phyloP scores from a whole-genome alignment of 148 eudicot species.

The Rhododendron ferrugineum region DNA sequence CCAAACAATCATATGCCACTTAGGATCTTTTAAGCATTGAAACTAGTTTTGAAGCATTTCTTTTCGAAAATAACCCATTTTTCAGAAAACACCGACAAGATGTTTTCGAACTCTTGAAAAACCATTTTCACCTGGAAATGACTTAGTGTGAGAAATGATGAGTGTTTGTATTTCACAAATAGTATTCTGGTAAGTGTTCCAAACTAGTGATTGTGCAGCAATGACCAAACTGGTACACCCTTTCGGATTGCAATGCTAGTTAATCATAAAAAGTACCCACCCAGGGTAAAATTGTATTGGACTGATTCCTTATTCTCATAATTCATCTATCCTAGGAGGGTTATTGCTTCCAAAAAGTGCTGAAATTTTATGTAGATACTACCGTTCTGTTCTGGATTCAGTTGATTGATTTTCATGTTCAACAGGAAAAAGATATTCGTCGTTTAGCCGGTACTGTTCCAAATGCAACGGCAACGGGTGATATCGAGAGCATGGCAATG shows the following conservation, averaged over 20 bases:
- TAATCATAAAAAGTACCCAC: background rate
- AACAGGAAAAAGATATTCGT: conserved; percentile 70
- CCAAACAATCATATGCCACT: background rate
- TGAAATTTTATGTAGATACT: background rate
- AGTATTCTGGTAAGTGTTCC: background rate
- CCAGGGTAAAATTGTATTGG: background rate
- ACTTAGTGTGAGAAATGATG: background rate
- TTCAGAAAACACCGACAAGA: background rate
- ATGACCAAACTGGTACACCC: background rate
- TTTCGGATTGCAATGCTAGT: background rate
- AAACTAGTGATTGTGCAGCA: background rate
- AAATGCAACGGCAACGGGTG: conserved; percentile 67
- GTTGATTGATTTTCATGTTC: background rate
- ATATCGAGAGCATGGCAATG: conserved; percentile 92
- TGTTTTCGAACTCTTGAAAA: background rate
- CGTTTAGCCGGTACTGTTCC: conserved; percentile 88
- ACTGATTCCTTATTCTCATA: background rate
- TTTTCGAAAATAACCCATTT: background rate
- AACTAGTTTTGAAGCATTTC: background rate
- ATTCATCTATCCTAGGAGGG: background rate
- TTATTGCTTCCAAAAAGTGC: background rate
- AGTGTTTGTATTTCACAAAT: background rate
- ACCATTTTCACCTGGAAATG: background rate
- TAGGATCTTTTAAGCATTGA: background rate
- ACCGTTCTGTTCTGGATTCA: background rate